phyloP scores from a whole-genome alignment of 1,284 basidiomycete genomes.

The Leccinum fallax region DNA sequence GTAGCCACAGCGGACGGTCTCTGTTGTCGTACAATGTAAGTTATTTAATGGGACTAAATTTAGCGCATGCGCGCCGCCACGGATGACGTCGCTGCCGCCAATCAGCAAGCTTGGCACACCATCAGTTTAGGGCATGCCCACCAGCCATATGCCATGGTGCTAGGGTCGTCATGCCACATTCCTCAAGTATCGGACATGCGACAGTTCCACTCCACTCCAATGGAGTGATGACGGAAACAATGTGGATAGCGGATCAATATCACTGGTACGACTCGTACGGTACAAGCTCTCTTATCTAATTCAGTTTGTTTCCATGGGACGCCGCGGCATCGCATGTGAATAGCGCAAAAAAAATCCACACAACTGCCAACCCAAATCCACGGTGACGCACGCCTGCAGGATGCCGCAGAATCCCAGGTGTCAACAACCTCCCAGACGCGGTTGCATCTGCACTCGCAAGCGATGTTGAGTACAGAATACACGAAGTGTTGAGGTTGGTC shows the following conservation, averaged over 20 bases:
- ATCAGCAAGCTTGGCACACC: no score
- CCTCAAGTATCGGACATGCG: background rate
- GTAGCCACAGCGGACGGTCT: no score
- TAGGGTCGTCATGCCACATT: slow-evolving; percentile 4
- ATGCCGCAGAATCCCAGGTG: slow-evolving; percentile 87
- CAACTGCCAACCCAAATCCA: slow-evolving; percentile 39
- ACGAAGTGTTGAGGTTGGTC: slow-evolving; percentile 86
- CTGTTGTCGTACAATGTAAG: no score
- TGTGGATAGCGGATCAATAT: background rate
- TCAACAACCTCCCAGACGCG: slow-evolving; percentile 75
- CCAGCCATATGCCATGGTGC: slow-evolving; percentile 9
- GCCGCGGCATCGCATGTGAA: no score
- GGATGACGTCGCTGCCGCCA: no score
- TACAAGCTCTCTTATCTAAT: background rate
- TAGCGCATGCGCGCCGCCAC: no score
- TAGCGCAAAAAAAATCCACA: background rate
- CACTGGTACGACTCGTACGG: background rate
- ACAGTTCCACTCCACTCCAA: slow-evolving; percentile 7
- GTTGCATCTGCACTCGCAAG: slow-evolving; percentile 90
- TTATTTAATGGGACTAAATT: no score
- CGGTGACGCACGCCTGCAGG: slow-evolving; percentile 57
- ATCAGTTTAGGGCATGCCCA: background rate
- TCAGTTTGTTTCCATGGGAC: background rate
- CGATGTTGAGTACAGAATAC: slow-evolving; percentile 96
- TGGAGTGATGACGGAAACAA: background rate